Base-by-base conservation (phyloP, 495 filamentous ascomycete genomes). In the Venustampulla echinocandica region DNA sequence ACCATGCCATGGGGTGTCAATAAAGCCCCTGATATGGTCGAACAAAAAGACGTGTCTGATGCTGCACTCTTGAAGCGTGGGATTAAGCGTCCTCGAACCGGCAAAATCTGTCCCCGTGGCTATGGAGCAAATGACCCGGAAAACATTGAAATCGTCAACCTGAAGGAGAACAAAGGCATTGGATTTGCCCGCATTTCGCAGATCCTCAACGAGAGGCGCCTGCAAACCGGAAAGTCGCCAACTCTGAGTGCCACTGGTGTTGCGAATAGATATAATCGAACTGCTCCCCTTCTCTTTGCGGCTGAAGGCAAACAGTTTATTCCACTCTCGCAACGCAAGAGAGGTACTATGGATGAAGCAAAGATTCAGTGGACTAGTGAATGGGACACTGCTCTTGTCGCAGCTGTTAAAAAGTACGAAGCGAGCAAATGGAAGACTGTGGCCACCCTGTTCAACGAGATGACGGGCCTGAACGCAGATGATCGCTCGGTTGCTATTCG, bases 41-140 rank as follows among this genome's bases (percentile, higher is more conserved):
- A 30, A 7, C 7, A 30, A n/a, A 23, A 24, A 6, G 33, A 44
- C 13, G 46, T 59, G 4, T 34, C 53, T 13, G 50, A 53, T 32
- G 53, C 52, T 14, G 15, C 46, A 19, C 28, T 56, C 18, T 0
- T 21, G 11, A 59, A 59, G 49, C 49, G 56, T n/a, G 39, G 40
- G 2, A 11, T 56, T 1, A 25, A 22, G 0, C 42, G 47, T 15
- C 39, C 33, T 13, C 19, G 24, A 2, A 35, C 22, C 2, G 41
- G 32, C 2, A 44, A 41, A n/a, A 37, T 56, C 9, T 53, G 40
- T 23, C 36, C 35, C 15, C 39, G 53, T 6, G 47, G 45, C 14
- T 49, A 44, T 19, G 57, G 53, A 14, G 53, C 50, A n/a, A 56
- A 50, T 20, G 53, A 59, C 33, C 57, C 57, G 3, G 57, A 59